Conservation (phyloP, 257 asterid species). For the Solanum verrucosum region DNA sequence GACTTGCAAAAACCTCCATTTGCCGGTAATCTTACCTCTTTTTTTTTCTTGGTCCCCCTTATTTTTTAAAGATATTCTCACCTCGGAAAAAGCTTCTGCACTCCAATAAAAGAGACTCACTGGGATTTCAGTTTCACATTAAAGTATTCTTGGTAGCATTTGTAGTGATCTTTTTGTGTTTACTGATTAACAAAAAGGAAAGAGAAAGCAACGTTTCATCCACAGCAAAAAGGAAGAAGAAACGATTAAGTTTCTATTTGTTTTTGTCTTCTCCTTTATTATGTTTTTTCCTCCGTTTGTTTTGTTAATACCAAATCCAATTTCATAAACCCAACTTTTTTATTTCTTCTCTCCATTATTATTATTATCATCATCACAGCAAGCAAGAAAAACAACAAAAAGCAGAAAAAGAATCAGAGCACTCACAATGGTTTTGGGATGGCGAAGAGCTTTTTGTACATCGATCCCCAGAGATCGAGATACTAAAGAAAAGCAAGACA, state of each 20-base stretch:
- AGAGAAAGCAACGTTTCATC: neutral
- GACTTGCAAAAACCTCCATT: conserved; percentile 43
- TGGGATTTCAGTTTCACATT: conserved; percentile 21
- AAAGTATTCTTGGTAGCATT: conserved; percentile 25
- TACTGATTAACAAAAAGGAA: neutral
- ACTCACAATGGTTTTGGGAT: conserved; percentile 69
- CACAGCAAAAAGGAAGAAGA: neutral
- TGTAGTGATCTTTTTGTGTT: conserved; percentile 17
- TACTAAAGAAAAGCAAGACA: neutral
- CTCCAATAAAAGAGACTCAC: conserved; percentile 16
- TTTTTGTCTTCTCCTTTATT: neutral
- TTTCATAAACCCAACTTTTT: neutral
- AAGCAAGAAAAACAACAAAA: neutral
- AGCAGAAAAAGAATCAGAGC: neutral
- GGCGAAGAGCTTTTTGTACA: conserved; percentile 95
- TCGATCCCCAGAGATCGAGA: conserved; percentile 63
- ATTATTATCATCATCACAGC: neutral
- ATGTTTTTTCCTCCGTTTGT: neutral
- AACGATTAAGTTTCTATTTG: neutral
- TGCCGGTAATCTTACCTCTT: conserved; percentile 23
- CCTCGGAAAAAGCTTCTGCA: conserved; percentile 5
- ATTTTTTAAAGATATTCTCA: neutral
- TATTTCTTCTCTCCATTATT: neutral
- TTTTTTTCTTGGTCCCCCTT: neutral
- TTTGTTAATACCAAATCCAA: neutral